Base-by-base conservation (phyloP, 225 moss, liverwort and hornwort species). In the Straminergon stramineum region DNA sequence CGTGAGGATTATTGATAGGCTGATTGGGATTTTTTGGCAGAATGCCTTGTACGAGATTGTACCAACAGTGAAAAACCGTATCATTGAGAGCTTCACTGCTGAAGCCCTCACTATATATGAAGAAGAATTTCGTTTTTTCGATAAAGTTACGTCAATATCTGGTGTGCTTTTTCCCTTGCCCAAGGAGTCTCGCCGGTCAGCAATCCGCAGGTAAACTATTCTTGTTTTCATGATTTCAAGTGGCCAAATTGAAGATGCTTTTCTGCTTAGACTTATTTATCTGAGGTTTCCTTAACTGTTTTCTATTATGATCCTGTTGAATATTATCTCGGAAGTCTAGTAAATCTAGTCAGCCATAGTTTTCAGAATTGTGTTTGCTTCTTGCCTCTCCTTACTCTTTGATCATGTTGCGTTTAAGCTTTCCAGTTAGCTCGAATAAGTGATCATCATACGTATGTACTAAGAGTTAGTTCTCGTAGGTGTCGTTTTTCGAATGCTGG, bases 121-220 rank as follows among this genome's bases (percentile, higher is more conserved):
- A 57, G 84, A 92, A 86, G 96, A 97, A 87, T 97, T 97, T 81
- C 94, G 92, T 32, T 97, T 97, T 79, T 96, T 97, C 93, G 96
- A 96, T 91, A 94, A 94, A 90, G 96, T 96, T 35, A 97, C 97
- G 39, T 96, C 96, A 28, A 96, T 97, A 67, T 97, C 97, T 62
- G 97, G 96, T 73, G 93, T 88, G 31, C 96, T 97, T 83, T 97
- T 91, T 91, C 95, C 96, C 7, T 61, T 97, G 79, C 95, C 96
- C 24, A 97, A 97, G 89, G 97, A 97, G 30, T 83, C 96, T 85
- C 96, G 97, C 57, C 93, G 96, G 84, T 81, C 93, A 88, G 96
- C 88, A 79, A 97, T 97, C 53, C 94, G 96, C 75, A 96, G 95
- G 97, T 97, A 92, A 87, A 43, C 13, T 63, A 32, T 74, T 62